A percentile compares a stretch with the other conserved stretches of the same genome.
Evolutionary conservation across 371 early-diverging fungal species (phyloP).

Genomic region (Conidiobolus incongruus): DNA sequence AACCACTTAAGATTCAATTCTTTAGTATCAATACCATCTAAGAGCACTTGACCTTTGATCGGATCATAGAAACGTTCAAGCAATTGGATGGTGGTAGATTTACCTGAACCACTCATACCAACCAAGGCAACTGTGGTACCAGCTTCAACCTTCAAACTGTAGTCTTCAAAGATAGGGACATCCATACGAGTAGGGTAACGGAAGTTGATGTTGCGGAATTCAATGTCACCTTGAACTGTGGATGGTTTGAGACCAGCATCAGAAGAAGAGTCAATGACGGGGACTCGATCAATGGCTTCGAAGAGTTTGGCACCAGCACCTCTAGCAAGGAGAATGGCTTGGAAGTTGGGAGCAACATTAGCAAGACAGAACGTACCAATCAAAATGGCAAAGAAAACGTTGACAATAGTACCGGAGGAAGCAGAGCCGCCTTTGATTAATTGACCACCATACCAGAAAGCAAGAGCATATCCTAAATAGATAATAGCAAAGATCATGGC

Average conservation of each 20-base stretch:
- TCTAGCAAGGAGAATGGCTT: constrained; percentile 31
- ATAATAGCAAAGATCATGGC: constrained; percentile 37
- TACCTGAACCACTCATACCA: constrained; percentile 69
- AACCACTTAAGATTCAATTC: constrained; percentile 41
- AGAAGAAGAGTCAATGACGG: constrained; percentile 29
- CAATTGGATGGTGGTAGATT: constrained; percentile 70
- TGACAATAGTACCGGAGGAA: constrained; percentile 22
- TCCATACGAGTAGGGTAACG: constrained; percentile 46
- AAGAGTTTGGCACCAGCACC: constrained; percentile 47
- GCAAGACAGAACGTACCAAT: constrained; percentile 17
- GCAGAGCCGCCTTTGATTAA: constrained; percentile 21
- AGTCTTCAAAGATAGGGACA: constrained; percentile 27
- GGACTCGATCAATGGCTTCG: constrained; percentile 47
- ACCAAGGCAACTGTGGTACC: constrained; percentile 58
- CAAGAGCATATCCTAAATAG: constrained; percentile 40
- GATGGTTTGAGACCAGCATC: constrained; percentile 23
- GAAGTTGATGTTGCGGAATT: constrained; percentile 39
- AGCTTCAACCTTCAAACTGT: constrained; percentile 33
- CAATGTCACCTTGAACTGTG: constrained; percentile 28
- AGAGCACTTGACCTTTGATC: constrained; percentile 22
- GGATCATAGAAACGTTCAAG: constrained; percentile 79
- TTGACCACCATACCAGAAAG: constrained; percentile 56
- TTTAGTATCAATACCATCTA: constrained; percentile 47
- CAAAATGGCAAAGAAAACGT: constrained; percentile 35
- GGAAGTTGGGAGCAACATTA: constrained; percentile 25